Percentiles rank a stretch among this genome's conserved stretches.
Evolutionary conservation across 2,329 filamentous ascomycete species (phyloP).

Genomic region (Arachnomyces sp.): DNA sequence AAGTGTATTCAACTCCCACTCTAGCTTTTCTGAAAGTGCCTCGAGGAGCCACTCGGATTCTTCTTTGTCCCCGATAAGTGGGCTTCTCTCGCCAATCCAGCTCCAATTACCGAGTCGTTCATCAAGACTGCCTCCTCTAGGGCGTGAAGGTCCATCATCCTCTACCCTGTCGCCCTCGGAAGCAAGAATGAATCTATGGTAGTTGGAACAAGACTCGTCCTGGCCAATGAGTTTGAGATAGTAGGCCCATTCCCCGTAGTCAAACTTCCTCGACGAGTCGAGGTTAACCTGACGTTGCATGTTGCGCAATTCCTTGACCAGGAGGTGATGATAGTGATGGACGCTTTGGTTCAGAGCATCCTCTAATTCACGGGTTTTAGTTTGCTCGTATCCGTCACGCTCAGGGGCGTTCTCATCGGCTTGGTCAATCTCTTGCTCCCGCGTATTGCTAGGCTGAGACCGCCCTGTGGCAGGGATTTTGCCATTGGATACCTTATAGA

Average conservation of each 20-base stretch:
- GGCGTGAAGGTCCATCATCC: conserved; percentile 6
- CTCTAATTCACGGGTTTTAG: conserved; percentile 32
- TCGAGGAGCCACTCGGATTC: conserved; percentile 38
- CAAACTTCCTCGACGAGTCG: conserved; percentile 27
- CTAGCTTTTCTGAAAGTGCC: conserved; percentile 29
- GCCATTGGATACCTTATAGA: conserved; percentile 6
- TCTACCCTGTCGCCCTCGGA: not conserved
- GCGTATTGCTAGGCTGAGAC: no score
- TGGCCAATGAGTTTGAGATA: conserved; percentile 41
- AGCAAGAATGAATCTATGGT: conserved; percentile 18
- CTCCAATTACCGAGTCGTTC: conserved; percentile 24
- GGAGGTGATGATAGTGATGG: conserved; percentile 40
- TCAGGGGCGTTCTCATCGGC: conserved; percentile 3
- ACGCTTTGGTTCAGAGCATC: conserved; percentile 39
- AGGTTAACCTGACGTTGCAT: conserved; percentile 29
- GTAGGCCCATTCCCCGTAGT: conserved; percentile 41
- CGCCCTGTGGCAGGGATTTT: no score
- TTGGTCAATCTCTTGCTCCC: conserved; percentile 1
- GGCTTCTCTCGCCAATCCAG: conserved; percentile 33
- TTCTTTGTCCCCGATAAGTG: conserved; percentile 32
- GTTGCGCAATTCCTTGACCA: conserved; percentile 32
- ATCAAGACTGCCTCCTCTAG: not conserved
- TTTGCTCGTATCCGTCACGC: conserved; percentile 29
- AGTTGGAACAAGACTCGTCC: conserved; percentile 31
- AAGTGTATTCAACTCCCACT: conserved; percentile 23